Evolutionary conservation across 306 rosid genomes (phyloP), one percentile per base, ranked within the genome.

Genomic region (Vigna hirtella): DNA sequence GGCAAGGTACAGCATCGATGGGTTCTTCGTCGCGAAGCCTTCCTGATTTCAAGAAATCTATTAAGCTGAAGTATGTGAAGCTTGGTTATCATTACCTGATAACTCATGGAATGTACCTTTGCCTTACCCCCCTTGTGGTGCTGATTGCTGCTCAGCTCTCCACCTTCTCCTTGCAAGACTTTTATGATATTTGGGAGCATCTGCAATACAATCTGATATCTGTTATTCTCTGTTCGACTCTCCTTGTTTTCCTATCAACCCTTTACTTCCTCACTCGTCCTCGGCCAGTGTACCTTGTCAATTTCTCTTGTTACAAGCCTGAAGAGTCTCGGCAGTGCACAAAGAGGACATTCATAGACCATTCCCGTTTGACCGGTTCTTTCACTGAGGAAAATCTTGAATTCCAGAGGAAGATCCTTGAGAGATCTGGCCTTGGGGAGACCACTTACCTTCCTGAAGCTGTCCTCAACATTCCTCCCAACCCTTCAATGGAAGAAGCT

Each of bases 371-470:
- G 86, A 76, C 90, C 0, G 88, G 96, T 57, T 50, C 89, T 16
- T 93, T 93, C 77, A 77, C 90, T 0, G 90, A 80, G 56, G 95
- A 87, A 36, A 93, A 83, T 88, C 90, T 91, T 15, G 82, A 85
- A 17, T 93, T 93, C 87, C 98, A 93, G 83, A 74, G 81, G 8
- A 91, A 89, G 88, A 93, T 93, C 78, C 96, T 93, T 8, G 96
- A 93, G 92, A 88, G 98, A 82, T 91, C 97, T 52, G 97, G 98
- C 77, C 96, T 93, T 62, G 97, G 97, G 26, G 97, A 93, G 2
- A 59, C 77, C 6, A 93, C 97, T 62, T 93, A 93, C 85, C 95
- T 93, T 73, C 97, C 98, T 0, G 93, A 88, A 82, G 98, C 98
- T 78, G 89, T 93, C 36, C 95, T 93, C 32, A 91, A 87, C 73